These are phyloP conservation scores for Clarkia xantiana DNA, from an alignment of 345 rosid genomes.

Conservation along the genomic window DNA sequence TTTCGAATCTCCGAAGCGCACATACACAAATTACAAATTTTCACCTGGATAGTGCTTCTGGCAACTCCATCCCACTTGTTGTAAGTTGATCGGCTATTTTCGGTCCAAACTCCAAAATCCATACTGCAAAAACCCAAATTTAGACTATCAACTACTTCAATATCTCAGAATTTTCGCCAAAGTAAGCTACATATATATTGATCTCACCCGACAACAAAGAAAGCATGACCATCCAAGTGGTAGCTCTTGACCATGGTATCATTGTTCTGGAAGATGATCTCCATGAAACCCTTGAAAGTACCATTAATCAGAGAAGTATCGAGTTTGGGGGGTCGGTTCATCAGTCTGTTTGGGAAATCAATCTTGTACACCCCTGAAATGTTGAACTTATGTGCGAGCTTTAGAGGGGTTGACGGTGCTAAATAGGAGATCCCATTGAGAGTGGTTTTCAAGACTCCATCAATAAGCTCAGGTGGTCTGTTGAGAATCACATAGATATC, in stretches of 20 bases:
- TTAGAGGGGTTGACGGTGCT: constrained; percentile 72
- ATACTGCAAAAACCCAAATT: constrained; percentile 31
- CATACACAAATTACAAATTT: no score
- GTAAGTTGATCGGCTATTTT: constrained; percentile 70
- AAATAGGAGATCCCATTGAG: constrained; percentile 80
- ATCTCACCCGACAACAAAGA: constrained; percentile 85
- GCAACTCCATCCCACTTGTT: constrained; percentile 94
- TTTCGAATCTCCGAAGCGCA: no score
- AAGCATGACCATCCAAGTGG: constrained; percentile 91
- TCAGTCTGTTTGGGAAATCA: constrained; percentile 63
- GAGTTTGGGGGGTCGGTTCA: constrained; percentile 62
- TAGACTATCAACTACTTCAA: background rate
- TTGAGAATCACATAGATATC: constrained; percentile 68
- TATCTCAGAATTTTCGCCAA: no score
- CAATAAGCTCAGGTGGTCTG: constrained; percentile 57
- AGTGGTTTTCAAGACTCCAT: constrained; percentile 45
- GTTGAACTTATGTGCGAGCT: constrained; percentile 73
- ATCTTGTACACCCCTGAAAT: constrained; percentile 74
- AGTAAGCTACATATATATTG: constrained; percentile 3
- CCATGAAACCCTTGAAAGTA: constrained; percentile 73
- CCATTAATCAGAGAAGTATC: constrained; percentile 85
- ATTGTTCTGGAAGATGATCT: constrained; percentile 84
- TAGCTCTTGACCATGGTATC: constrained; percentile 61
- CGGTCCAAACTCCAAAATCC: constrained; percentile 94
- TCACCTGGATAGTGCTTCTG: constrained; percentile 70